Evolutionary conservation across 164 flowering plant genomes (phyloP), one percentile per base, ranked within the genome.

Genomic region (Cinnamomum chago): DNA sequence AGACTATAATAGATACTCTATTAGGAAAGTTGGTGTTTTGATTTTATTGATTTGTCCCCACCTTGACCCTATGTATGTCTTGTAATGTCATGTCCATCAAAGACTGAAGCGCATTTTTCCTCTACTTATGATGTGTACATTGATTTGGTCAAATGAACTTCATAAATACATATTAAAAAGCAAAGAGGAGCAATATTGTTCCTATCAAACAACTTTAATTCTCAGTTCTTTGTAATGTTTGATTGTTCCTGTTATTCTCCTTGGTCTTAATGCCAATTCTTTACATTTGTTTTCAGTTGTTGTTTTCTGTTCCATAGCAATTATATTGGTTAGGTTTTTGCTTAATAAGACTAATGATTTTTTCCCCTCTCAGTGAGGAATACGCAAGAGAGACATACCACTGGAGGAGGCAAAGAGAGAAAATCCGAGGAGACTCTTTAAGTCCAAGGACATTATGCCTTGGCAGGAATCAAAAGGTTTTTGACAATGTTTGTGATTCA

Each of bases 331-430:
- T 40, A 18, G 18, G 60, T 18, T 18, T 3, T 18, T 55, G 4
- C 60, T 55, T 18, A 18, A 27, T 28, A 35, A 28, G 28, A 17
- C 28, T 28, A 67, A 30, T 28, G 69, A 67, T 3, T 28, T 67
- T 55, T 17, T 74, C 85, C 18, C 33, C 40, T n/a, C 28, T 64
- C 90, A 95, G 97, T 75, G 90, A 88, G 68, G 92, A 86, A n/a
- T 83, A 81, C 76, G 55, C 79, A 17, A 82, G 81, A 73, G 93
- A 90, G 77, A 73, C 82, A 66, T 88, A 81, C 67, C 83, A 85
- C 71, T 84, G 94, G 89, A 83, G 76, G 75, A 87, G 88, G 69
- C 91, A 87, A 25, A 84, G 81, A 72, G 88, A 84, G 11, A 73
- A 62, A 22, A 75, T 79, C 69, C 81, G 80, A 50, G 82, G 79